Evolutionary conservation across 805 yeast species (phyloP).

Genomic region (Maudiozyma pseudohumilis): DNA sequence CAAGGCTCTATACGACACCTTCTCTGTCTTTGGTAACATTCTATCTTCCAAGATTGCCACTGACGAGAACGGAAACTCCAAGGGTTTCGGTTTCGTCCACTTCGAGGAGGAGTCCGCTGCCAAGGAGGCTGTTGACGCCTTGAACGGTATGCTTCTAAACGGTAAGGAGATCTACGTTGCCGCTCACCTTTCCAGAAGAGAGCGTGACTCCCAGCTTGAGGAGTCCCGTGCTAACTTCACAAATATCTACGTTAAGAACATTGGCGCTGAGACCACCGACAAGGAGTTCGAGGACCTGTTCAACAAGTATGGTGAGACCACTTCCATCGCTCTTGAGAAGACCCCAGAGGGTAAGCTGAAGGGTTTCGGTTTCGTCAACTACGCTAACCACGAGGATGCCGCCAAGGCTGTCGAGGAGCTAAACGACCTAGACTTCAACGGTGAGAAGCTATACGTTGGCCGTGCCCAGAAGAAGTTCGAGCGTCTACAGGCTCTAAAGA

Average conservation of each 20-base stretch:
- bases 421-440: conserved; percentile 77
- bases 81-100: conserved; percentile 97
- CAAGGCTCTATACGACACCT: conserved; percentile 97
- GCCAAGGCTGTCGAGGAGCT: conserved; percentile 84
- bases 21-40: conserved; percentile 91
- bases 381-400: conserved; percentile 78
- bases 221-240: conserved; percentile 89
- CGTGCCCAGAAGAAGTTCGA: conserved; percentile 99
- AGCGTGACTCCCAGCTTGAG: conserved; percentile 88
- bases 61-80: conserved; percentile 83
- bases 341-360: conserved; percentile 82
- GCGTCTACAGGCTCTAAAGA: conserved; percentile 91
- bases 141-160: conserved; percentile 95
- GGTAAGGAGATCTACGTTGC: conserved; percentile 95
- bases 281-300: conserved; percentile 67
- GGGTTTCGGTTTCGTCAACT: conserved; percentile 96
- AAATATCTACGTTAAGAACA: conserved; percentile 90
- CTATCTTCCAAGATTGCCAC: conserved; percentile 96
- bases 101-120: conserved; percentile 91
- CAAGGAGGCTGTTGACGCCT: conserved; percentile 87
- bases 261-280: conserved; percentile 58
- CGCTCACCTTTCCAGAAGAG: conserved; percentile 83
- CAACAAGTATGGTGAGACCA: conserved; percentile 62
- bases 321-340: conserved; percentile 71
- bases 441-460: conserved; percentile 85